Percentiles rank a stretch among this genome's conserved stretches.
phyloP scores from a whole-genome alignment of 1,284 basidiomycete species.

The Neonothopanus nambi region DNA sequence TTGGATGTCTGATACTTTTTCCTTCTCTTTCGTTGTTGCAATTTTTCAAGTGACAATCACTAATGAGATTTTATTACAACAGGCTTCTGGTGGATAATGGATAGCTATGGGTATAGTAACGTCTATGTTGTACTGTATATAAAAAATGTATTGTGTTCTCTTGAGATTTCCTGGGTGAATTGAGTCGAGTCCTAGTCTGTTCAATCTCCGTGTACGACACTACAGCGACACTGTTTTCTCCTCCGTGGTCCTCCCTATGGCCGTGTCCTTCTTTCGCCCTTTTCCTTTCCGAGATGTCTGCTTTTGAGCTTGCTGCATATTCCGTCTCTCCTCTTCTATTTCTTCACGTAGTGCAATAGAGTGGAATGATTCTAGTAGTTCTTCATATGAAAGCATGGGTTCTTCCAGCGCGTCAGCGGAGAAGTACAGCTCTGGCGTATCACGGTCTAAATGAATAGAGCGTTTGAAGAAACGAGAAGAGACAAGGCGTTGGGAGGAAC shows the following conservation, averaged over 20 bases:
- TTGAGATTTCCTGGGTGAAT: no score
- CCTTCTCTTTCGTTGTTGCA: not conserved
- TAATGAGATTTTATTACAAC: no score
- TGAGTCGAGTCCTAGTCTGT: no score
- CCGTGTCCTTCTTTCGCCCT: not conserved
- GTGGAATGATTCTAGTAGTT: slow-evolving; percentile 10
- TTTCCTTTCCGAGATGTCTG: not conserved
- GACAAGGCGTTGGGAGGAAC: not conserved
- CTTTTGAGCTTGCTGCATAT: not conserved
- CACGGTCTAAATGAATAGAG: not conserved
- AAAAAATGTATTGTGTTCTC: no score
- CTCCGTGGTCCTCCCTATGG: slow-evolving; percentile 35
- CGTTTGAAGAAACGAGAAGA: slow-evolving; percentile 14
- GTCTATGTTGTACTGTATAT: no score
- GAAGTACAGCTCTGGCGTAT: slow-evolving; percentile 11
- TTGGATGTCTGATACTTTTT: slow-evolving; percentile 72
- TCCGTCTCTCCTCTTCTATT: not conserved
- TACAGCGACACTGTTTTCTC: no score
- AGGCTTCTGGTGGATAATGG: no score
- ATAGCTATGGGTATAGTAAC: no score
- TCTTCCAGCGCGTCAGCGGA: slow-evolving; percentile 16
- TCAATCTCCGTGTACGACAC: no score
- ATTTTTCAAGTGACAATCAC: no score
- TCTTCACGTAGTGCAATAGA: not conserved
- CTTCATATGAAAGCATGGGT: slow-evolving; percentile 9